Base-by-base conservation (phyloP, 202 grass and related monocot species). In the Schoenoplectus tabernaemontani region DNA sequence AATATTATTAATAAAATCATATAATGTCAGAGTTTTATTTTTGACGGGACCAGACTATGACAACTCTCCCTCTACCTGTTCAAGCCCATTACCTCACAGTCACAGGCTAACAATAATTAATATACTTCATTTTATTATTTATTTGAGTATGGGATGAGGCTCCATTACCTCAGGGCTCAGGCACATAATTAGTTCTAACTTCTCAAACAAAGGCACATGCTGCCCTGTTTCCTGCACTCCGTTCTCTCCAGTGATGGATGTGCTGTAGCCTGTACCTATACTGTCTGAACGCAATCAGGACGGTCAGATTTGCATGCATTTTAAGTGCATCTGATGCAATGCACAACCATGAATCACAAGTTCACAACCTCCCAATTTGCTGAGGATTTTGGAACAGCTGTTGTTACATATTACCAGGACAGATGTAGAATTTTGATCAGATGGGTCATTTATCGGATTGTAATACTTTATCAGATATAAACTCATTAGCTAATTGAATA, bases 11-110 rank as follows among this genome's bases (percentile, higher is more conserved):
- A n/a, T 51, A 53, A 74, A 47, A 71, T 32, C 23, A n/a, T n/a
- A n/a, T 53, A 33, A 51, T 70, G 66, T 70, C 66, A 70, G 66
- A 33, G 1, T 73, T 74, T 74, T 74, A 2, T 74, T 71, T 74
- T 33, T n/a, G 70, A 73, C 24, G 13, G 70, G 70, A 74, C 46
- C 70, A 54, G 70, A 74, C 46, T 54, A 51, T 73, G 70, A 74
- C 26, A n/a, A 51, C 26, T 53, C 26, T 73, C 26, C 44, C 46
- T 73, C 69, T 73, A 33, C 69, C 68, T 50, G 41, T 15, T 73
- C 42, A 73, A 32, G 5, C 44, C 39, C 43, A 73, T 73, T 19
- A 53, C 69, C 68, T 73, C 9, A 12, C 37, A 56, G 24, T 3
- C 2, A 22, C 6, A 24, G 1, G 20, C 19, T 12, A 22, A 60